These are phyloP conservation scores for Leishmania major DNA, from an alignment of 208 protist species.

Conservation along the genomic window DNA sequence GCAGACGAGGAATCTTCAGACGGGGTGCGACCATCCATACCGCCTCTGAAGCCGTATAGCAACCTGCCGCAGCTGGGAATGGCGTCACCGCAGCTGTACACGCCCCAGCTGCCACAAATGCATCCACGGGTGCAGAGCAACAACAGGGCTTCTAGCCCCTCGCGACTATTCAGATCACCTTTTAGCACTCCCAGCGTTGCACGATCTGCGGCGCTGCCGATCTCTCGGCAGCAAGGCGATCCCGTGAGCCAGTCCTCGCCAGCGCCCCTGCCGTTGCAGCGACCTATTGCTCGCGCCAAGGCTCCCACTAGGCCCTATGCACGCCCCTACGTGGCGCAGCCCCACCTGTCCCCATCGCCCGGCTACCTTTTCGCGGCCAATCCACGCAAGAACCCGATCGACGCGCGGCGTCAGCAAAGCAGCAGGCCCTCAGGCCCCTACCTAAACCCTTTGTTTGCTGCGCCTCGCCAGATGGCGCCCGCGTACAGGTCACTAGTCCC, in stretches of 20 bases:
- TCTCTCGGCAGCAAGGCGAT: slow-evolving; percentile 34
- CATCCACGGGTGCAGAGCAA: slow-evolving; percentile 13
- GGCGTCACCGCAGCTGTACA: background rate
- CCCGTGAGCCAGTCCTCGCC: background rate
- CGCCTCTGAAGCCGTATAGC: slow-evolving; percentile 6
- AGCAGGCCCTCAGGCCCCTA: slow-evolving; percentile 12
- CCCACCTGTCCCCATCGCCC: slow-evolving; percentile 7
- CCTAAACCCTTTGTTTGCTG: slow-evolving; percentile 55
- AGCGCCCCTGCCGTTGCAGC: slow-evolving; percentile 10
- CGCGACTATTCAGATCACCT: background rate
- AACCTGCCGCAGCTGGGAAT: background rate
- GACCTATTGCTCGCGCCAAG: slow-evolving; percentile 8
- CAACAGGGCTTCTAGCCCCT: background rate
- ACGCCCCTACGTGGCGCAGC: slow-evolving; percentile 22
- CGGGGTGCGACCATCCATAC: slow-evolving; percentile 8
- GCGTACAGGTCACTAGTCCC: slow-evolving; percentile 21
- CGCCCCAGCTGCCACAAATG: slow-evolving; percentile 9
- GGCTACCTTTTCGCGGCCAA: slow-evolving; percentile 20
- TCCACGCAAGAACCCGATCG: slow-evolving; percentile 16
- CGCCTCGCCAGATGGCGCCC: slow-evolving; percentile 23
- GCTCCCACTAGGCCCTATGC: background rate
- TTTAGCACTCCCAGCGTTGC: slow-evolving; percentile 10
- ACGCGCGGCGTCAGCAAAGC: slow-evolving; percentile 9
- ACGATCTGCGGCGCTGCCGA: slow-evolving; percentile 14
- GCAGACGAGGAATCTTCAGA: background rate